Evolutionary conservation across 352 stramenopile species (phyloP), one percentile per base, ranked within the genome.

Genomic region (Globisporangium uncinulatum): DNA sequence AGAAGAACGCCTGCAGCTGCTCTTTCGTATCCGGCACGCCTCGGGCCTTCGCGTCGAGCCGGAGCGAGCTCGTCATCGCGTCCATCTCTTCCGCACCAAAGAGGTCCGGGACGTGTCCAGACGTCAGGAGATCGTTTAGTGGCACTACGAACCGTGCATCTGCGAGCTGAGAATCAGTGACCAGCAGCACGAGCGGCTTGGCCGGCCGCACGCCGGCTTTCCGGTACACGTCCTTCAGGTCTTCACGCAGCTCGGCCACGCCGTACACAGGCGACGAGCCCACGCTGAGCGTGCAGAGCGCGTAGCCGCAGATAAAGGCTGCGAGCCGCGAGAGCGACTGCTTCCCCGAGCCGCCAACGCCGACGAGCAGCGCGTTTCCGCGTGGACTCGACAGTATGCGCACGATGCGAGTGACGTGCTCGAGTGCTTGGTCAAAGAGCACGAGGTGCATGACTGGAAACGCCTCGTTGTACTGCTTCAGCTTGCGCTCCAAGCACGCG

Each of bases 401-500:
- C 43, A 89, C 80, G 39, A 97, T 97, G 44, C 91, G 75, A 5
- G 83, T 78, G 14, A 97, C 70, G 51, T 97, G 89, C 44, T 95
- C 77, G 57, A 97, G 73, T 3, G 91, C 91, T 61, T 96, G 83
- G 15, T 97, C 88, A 63, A 97, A 97, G 0, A 97, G 61, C 39
- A 97, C 89, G 9, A 97, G 67, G 57, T 93, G 82, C 87, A 97
- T 96, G 7, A 98, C 94, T 0, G 92, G 83, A 62, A 97, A 86
- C 5, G 69, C 82, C 54, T 98, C 91, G 56, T 98, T 98, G 71
- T 97, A 97, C 13, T 83, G 69, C 11, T 64, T 62, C 3, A 97
- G 66, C 46, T 89, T 87, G 5, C 60, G 62, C 46, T 96, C 72
- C 20, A 96, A 58, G 11, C 68, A 76, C 41, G 32, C 21, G 0